Evolutionary conservation across 2,329 filamentous ascomycete species (phyloP).

Genomic region (Aspergillus chevalieri): DNA sequence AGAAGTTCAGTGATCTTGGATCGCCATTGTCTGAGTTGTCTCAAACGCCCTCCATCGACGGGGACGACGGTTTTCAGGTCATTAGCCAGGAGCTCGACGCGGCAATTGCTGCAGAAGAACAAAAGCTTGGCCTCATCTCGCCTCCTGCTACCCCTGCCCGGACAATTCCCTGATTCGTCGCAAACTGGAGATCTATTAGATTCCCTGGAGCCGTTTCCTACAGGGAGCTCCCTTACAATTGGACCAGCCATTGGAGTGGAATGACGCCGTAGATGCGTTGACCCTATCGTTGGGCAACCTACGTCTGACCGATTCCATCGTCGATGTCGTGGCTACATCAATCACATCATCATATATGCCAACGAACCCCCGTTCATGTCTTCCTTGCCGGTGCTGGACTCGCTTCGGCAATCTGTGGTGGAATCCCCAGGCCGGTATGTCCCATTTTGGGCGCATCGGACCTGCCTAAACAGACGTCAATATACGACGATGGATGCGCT

Average conservation of each 20-base stretch:
- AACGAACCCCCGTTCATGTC: background rate
- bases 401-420: background rate
- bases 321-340: background rate
- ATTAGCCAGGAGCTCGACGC: constrained; percentile 1
- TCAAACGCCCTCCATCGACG: constrained; percentile 5
- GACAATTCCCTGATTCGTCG: background rate
- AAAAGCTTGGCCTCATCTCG: background rate
- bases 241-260: background rate
- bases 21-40: constrained; percentile 8
- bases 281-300: background rate
- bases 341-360: background rate
- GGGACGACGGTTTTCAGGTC: background rate
- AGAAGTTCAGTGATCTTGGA: constrained; percentile 7
- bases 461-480: background rate
- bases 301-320: background rate
- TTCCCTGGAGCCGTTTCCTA: background rate
- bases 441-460: background rate
- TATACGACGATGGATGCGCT: background rate
- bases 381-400: background rate
- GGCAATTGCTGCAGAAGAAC: constrained; percentile 1
- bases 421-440: background rate
- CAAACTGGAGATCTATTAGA: background rate
- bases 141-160: background rate
- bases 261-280: constrained; percentile 1
- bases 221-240: background rate